phyloP scores from a whole-genome alignment of 257 asterid genomes.

The Catharanthus roseus region DNA sequence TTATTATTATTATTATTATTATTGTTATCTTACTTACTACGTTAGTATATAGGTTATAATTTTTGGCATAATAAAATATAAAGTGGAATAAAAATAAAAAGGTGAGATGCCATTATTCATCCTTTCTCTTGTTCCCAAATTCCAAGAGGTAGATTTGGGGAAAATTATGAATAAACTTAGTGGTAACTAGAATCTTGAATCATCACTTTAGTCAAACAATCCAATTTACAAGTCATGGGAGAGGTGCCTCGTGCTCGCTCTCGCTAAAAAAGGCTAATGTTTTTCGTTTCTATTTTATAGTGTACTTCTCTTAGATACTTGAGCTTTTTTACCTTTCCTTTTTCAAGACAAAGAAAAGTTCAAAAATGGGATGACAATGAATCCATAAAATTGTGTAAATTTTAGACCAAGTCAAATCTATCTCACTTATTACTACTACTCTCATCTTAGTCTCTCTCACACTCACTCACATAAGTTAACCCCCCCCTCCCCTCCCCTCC shows the following conservation, averaged over 20 bases:
- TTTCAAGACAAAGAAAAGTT: background rate
- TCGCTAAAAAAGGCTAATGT: background rate
- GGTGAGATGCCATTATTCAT: background rate
- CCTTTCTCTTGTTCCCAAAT: background rate
- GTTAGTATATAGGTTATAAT: no score
- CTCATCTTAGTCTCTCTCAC: no score
- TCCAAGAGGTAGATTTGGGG: background rate
- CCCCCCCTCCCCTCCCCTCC: background rate
- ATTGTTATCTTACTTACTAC: no score
- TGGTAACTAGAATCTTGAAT: background rate
- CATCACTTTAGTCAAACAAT: background rate
- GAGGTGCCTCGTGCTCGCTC: background rate
- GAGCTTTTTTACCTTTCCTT: background rate
- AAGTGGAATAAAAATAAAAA: background rate
- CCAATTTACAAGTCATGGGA: background rate
- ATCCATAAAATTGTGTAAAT: background rate
- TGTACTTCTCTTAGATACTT: no score
- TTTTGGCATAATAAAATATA: no score
- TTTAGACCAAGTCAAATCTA: conserved; percentile 29
- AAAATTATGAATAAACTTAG: background rate
- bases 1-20: no score
- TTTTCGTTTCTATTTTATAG: no score
- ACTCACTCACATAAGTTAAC: no score
- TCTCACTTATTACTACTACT: no score
- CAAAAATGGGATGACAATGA: conserved; percentile 5